A percentile compares a stretch with the other conserved stretches of the same genome.
These are phyloP conservation scores for Blumeriella jaapii DNA, from an alignment of 2,329 filamentous ascomycete genomes.

Conservation along the genomic window DNA sequence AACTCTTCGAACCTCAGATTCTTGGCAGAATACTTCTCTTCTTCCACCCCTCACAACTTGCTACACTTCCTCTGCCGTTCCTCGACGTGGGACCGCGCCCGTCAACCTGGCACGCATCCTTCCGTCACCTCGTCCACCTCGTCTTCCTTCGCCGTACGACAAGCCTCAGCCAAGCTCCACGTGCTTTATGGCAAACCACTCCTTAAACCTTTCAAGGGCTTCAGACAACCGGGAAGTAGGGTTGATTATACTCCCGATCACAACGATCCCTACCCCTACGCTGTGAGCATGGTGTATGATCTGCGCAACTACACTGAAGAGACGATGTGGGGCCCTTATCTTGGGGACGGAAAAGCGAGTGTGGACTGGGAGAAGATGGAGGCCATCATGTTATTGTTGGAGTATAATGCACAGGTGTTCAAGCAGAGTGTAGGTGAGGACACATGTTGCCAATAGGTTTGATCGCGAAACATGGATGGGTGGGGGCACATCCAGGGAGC, in stretches of 20 bases:
- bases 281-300: constrained; percentile 62
- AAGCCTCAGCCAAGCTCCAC: constrained; percentile 60
- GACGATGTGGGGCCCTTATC: constrained; percentile 62
- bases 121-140: neutral
- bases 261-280: constrained; percentile 41
- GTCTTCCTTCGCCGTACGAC: constrained; percentile 31
- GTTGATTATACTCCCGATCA: no score
- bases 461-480: constrained; percentile 7
- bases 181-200: constrained; percentile 55
- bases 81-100: constrained; percentile 48
- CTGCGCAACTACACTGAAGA: constrained; percentile 51
- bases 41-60: no score
- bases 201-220: constrained; percentile 23
- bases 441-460: constrained; percentile 1
- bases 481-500: constrained; percentile 9
- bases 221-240: no score
- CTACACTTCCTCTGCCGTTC: constrained; percentile 48
- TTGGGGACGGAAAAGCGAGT: constrained; percentile 44
- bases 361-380: constrained; percentile 78
- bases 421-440: constrained; percentile 9
- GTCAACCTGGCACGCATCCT: constrained; percentile 12
- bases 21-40: no score
- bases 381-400: constrained; percentile 58
- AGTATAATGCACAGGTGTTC: constrained; percentile 46
- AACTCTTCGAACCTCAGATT: no score